Evolutionary conservation across 805 yeast species (phyloP).

Genomic region (Starmera dryadoides): DNA sequence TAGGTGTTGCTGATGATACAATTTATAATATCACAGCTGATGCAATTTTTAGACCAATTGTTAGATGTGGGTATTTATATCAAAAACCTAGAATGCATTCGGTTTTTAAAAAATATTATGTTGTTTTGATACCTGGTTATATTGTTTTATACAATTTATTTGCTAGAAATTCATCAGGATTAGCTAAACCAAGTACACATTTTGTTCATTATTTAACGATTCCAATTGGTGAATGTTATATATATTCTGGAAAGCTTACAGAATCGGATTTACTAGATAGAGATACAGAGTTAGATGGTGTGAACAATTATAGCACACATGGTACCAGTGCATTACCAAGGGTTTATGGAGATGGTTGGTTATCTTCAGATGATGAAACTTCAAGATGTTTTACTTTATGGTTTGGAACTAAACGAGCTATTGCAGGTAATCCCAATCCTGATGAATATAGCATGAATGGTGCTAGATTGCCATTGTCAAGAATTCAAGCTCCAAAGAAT

Average conservation of each 20-base stretch:
- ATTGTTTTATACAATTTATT: conserved; percentile 49
- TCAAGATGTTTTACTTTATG: conserved; percentile 76
- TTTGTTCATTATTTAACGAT: conserved; percentile 50
- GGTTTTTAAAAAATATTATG: conserved; percentile 53
- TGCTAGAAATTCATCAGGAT: conserved; percentile 38
- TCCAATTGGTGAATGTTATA: conserved; percentile 60
- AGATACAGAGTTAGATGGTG: conserved; percentile 36
- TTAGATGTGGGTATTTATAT: conserved; percentile 60
- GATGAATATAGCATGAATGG: neutral
- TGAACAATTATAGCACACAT: conserved; percentile 26
- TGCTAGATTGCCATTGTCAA: neutral
- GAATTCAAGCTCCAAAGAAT: conserved; percentile 20
- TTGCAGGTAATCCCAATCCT: conserved; percentile 18
- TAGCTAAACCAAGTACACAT: conserved; percentile 38
- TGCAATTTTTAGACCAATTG: conserved; percentile 52
- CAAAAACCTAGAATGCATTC: conserved; percentile 66
- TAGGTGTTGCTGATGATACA: conserved; percentile 44
- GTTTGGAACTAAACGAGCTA: conserved; percentile 60
- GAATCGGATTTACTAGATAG: conserved; percentile 45
- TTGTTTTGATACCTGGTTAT: conserved; percentile 64
- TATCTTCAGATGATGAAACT: conserved; percentile 69
- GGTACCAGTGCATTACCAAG: conserved; percentile 61
- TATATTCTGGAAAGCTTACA: conserved; percentile 65
- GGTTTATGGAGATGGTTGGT: conserved; percentile 77
- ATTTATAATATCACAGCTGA: conserved; percentile 50